Percentiles rank a stretch among this genome's conserved stretches.
These are phyloP conservation scores for Salix koriyanagi DNA, from an alignment of 345 rosid species.

Conservation along the genomic window DNA sequence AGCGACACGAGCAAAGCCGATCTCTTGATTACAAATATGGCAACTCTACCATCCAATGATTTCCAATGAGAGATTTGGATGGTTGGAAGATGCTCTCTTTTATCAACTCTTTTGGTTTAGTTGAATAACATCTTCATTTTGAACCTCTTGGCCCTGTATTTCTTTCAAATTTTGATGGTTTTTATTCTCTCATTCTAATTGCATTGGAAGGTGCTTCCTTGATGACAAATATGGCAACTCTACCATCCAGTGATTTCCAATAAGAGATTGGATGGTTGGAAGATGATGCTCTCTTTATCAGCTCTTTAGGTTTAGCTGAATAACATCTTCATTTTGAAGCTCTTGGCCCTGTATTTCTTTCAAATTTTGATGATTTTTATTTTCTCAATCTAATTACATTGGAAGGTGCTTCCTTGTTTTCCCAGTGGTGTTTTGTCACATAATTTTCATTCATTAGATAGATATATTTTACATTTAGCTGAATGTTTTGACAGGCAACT, in stretches of 20 bases:
- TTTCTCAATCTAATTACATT: background rate
- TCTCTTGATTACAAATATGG: conserved; percentile 32
- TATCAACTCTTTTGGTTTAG: background rate
- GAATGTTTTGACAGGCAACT: background rate
- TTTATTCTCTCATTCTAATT: background rate
- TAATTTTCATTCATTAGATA: background rate
- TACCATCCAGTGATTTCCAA: conserved; percentile 5
- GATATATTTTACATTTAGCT: background rate
- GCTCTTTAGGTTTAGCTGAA: background rate
- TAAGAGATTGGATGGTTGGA: background rate
- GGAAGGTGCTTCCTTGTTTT: conserved; percentile 13
- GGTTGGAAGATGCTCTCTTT: background rate
- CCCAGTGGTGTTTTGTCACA: background rate
- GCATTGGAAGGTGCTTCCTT: conserved; percentile 24
- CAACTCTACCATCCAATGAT: conserved; percentile 7
- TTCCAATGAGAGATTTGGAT: background rate
- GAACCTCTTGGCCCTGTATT: background rate
- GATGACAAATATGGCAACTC: conserved; percentile 12
- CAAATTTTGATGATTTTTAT: background rate
- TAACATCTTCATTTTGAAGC: background rate
- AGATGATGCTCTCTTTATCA: conserved; percentile 4
- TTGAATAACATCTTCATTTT: background rate
- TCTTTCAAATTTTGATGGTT: background rate
- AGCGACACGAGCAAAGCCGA: conserved; percentile 57
- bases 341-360: background rate